A percentile compares a stretch with the other conserved stretches of the same genome.
phyloP scores from a whole-genome alignment of 352 stramenopile genomes.

The Blastocystis sp. region DNA sequence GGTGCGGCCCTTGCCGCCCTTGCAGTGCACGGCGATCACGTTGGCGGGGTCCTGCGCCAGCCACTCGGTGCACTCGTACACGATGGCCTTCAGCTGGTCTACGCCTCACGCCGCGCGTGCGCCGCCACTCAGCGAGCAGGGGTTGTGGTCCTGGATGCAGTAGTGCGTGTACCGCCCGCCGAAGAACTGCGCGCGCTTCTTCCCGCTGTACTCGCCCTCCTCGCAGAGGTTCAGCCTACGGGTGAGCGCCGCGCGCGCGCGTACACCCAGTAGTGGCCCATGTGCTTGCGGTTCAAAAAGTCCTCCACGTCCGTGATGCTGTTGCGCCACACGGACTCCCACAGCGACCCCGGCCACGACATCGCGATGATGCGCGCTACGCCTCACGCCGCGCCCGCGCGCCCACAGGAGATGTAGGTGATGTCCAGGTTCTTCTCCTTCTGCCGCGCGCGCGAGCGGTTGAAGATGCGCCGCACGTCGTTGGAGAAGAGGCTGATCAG shows the following conservation, averaged over 20 bases:
- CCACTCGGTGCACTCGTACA: slow-evolving; percentile 54
- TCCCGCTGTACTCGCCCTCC: slow-evolving; percentile 61
- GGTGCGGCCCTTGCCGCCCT: slow-evolving; percentile 69
- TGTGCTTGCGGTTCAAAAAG: slow-evolving; percentile 63
- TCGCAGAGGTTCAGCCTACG: slow-evolving; percentile 67
- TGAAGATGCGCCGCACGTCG: slow-evolving; percentile 64
- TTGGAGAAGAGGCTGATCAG: slow-evolving; percentile 53
- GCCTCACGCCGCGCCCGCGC: background rate
- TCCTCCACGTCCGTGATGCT: slow-evolving; percentile 67
- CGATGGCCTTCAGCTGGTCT: slow-evolving; percentile 47
- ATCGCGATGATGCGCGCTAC: slow-evolving; percentile 67
- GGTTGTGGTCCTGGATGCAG: slow-evolving; percentile 65
- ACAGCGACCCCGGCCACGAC: slow-evolving; percentile 56
- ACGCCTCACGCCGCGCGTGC: background rate
- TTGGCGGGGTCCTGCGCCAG: slow-evolving; percentile 49
- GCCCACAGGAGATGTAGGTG: slow-evolving; percentile 61
- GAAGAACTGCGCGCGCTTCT: slow-evolving; percentile 17
- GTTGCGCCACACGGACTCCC: slow-evolving; percentile 65
- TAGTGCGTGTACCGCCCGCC: slow-evolving; percentile 63
- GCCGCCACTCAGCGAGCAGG: slow-evolving; percentile 8
- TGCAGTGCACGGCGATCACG: slow-evolving; percentile 68
- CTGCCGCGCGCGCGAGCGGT: slow-evolving; percentile 33
- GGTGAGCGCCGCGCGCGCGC: background rate
- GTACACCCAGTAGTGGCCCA: slow-evolving; percentile 67
- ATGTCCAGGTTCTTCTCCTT: slow-evolving; percentile 68